Evolutionary conservation across 768 basidiomycete genomes (phyloP), one percentile per base, ranked within the genome.

Genomic region (Epithele typhae): DNA sequence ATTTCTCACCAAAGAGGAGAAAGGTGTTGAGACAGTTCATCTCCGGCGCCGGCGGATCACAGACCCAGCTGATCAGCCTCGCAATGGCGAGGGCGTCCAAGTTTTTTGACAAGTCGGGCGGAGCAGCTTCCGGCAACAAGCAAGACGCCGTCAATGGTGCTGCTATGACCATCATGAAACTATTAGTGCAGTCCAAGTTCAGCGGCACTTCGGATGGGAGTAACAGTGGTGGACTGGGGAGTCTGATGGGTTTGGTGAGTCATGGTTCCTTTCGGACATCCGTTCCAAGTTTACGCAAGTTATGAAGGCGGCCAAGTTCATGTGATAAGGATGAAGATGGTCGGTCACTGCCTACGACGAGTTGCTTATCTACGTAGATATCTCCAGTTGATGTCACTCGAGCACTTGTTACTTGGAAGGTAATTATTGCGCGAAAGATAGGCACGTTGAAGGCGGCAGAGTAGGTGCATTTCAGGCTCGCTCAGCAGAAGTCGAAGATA

Each of bases 111-210:
- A 67, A 75, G 52, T 73, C 77, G 21, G 85, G 84, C 17, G 80
- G 81, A 7, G 74, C 78, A 3, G 69, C 79, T 4, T 74, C 77
- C 10, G 82, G 84, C 9, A 75, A 75, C 61, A 89, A 88, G 68
- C 91, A 94, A 58, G 88, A 92, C 57, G 83, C 82, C 8, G 81
- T 94, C 59, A 89, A 87, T 48, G 77, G 85, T 11, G 92, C 92
- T 37, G 89, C 84, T 3, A 82, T 84, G 80, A 92, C 85, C 0
- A 79, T 88, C 47, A 82, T 90, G 78, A 92, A 93, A 68, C 69
- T 92, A 33, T 59, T 92, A 36, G 79, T 89, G 5, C 81, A 87
- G 59, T 79, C 76, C 34, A 82, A 84, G 64, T 71, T 81, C 56
- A 72, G 72, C 53, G 68, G 64, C 23, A 68, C 64, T 15, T 84